Conservation (phyloP, 148 eudicot species). For the Salicornia ramosissima region DNA sequence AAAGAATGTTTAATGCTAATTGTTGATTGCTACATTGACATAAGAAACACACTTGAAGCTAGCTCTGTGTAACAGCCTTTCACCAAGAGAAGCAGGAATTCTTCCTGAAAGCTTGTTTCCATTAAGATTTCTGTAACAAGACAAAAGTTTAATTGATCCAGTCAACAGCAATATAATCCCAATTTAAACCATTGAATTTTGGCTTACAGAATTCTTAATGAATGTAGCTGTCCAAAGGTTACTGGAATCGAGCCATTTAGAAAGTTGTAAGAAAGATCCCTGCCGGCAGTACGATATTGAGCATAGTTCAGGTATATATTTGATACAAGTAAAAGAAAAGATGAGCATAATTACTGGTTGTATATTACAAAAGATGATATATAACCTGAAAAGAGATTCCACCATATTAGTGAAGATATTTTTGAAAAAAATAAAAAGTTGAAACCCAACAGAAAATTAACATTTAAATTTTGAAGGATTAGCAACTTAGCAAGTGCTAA, state of each 20-base stretch:
- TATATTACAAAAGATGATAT: background rate
- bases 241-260: slow-evolving; percentile 94
- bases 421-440: too few relatives aligned
- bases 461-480: too few relatives aligned
- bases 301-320: slow-evolving; percentile 3
- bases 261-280: slow-evolving; percentile 92
- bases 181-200: background rate
- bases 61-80: slow-evolving; percentile 85
- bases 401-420: too few relatives aligned
- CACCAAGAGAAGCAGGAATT: slow-evolving; percentile 83
- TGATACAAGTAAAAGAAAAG: background rate
- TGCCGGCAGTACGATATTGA: slow-evolving; percentile 26
- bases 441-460: too few relatives aligned
- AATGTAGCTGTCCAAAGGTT: slow-evolving; percentile 68
- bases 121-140: slow-evolving; percentile 67
- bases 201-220: slow-evolving; percentile 70
- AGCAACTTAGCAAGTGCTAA: too few relatives aligned
- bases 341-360: background rate
- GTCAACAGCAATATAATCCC: background rate
- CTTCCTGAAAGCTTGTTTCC: slow-evolving; percentile 82
- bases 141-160: slow-evolving; percentile 6
- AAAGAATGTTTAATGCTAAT: background rate
- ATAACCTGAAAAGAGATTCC: background rate
- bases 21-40: background rate
- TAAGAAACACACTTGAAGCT: slow-evolving; percentile 80